A percentile compares a stretch with the other conserved stretches of the same genome.
phyloP scores from a whole-genome alignment of 352 stramenopile genomes.

The Saprolegnia diclina region DNA sequence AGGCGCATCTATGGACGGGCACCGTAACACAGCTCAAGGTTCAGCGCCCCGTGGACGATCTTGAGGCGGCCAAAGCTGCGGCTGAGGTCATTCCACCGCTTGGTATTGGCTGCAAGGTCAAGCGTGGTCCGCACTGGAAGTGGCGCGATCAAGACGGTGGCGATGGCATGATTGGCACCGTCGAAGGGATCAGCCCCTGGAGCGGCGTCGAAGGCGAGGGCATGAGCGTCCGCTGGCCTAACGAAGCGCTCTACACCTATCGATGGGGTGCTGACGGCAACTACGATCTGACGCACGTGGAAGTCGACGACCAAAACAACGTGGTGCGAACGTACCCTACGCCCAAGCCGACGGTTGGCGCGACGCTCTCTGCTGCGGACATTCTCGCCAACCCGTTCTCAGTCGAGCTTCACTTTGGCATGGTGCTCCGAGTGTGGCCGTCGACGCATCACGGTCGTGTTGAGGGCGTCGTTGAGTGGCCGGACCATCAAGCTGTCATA shows the following conservation, averaged over 20 bases:
- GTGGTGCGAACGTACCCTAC: conserved; percentile 63
- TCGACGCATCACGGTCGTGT: conserved; percentile 13
- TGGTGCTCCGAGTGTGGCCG: not conserved
- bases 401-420: conserved; percentile 2
- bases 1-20: conserved; percentile 69
- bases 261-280: conserved; percentile 84
- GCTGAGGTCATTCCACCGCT: conserved; percentile 49
- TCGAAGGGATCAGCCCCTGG: conserved; percentile 83
- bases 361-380: conserved; percentile 71
- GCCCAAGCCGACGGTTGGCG: conserved; percentile 62
- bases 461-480: conserved; percentile 75
- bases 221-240: conserved; percentile 85
- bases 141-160: conserved; percentile 85
- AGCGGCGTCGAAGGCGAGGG: conserved; percentile 84
- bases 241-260: conserved; percentile 85
- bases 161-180: conserved; percentile 70
- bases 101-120: conserved; percentile 78
- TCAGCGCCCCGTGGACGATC: not conserved
- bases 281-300: conserved; percentile 79
- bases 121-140: conserved; percentile 87
- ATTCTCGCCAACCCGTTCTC: conserved; percentile 27
- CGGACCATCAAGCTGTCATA: conserved; percentile 73
- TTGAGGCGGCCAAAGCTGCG: conserved; percentile 34
- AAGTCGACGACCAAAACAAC: conserved; percentile 74
- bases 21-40: conserved; percentile 65